Evolutionary conservation across 768 basidiomycete species (phyloP), one percentile per base, ranked within the genome.

Genomic region (Podaxis pistillaris): DNA sequence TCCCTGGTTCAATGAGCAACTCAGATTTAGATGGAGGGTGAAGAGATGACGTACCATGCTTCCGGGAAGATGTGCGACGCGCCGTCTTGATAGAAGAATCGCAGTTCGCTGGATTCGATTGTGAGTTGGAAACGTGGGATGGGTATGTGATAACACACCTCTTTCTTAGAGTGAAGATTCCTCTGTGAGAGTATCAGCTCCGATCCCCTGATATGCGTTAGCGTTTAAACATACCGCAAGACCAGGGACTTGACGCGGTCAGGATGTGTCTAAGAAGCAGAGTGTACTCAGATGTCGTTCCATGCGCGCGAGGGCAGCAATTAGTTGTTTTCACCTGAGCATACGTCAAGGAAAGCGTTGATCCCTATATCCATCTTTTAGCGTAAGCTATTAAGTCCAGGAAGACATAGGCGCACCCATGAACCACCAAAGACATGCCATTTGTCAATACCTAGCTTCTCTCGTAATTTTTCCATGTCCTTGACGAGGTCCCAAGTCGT

Each of bases 381-480:
- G 56, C 40, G 28, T 55, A 26, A 24, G 13, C 11, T 47, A 8
- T 7, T n/a, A 9, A 46, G 17, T 52, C 19, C 30, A 56, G 15
- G 15, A 61, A 56, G 46, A 5, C 26, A 13, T 19, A 30, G n/a
- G 71, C 78, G 55, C 66, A 90, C 91, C 94, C 95, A 96, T 54
- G 90, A 93, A 8, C 95, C 95, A 30, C 96, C 96, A 70, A 98
- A 97, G 28, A 97, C 92, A 61, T 96, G 88, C 95, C 94, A 97
- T 70, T 86, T 92, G 19, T 92, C 87, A 60, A 98, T 82, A 46
- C 76, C 76, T 15, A 98, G 82, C 62, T 90, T 83, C 70, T 88
- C 79, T 61, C 96, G 83, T 26, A 96, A 76, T 68, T 79, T 88
- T 72, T 98, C 96, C 9, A 94, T 86, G 70, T 98, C 96, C 65